A percentile compares a stretch with the other conserved stretches of the same genome.
These are phyloP conservation scores for Apiospora sp. DNA, from an alignment of 2,329 filamentous ascomycete genomes.

Conservation along the genomic window DNA sequence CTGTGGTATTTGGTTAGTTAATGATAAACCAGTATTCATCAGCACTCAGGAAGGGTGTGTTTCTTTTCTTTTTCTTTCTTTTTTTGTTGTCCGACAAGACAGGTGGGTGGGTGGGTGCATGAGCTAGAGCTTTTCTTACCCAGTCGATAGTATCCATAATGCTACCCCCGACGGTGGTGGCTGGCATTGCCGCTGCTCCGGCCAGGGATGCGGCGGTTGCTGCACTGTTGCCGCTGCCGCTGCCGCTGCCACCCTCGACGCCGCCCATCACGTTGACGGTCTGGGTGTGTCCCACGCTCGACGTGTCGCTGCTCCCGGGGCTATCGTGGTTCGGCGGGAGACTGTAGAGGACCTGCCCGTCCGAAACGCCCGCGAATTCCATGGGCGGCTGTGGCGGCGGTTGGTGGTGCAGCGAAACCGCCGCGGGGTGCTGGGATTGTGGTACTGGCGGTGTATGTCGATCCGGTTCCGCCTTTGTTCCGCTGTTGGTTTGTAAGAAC, in stretches of 20 bases:
- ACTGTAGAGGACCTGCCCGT: slow-evolving; percentile 57
- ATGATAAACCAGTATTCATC: not conserved
- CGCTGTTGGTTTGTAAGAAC: slow-evolving; percentile 3
- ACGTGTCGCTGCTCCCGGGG: slow-evolving; percentile 53
- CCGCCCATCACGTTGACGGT: slow-evolving; percentile 27
- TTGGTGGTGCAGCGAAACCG: not conserved
- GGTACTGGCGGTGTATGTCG: not conserved
- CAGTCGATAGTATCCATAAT: slow-evolving; percentile 67
- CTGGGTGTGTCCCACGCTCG: slow-evolving; percentile 39
- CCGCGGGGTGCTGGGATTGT: not conserved
- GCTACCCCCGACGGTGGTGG: slow-evolving; percentile 54
- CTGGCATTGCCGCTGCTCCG: slow-evolving; percentile 28
- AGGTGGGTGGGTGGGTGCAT: no score
- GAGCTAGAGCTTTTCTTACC: not conserved
- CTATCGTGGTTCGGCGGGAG: slow-evolving; percentile 50
- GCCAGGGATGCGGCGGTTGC: slow-evolving; percentile 27
- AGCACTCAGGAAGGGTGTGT: not conserved
- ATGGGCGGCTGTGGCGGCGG: slow-evolving; percentile 37
- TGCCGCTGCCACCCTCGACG: not conserved
- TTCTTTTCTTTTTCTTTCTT: no score
- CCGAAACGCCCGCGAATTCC: slow-evolving; percentile 56
- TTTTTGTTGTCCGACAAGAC: no score
- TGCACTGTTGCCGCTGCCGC: slow-evolving; percentile 4
- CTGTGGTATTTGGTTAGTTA: slow-evolving; percentile 32
- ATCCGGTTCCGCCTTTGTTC: slow-evolving; percentile 18